A percentile compares a stretch with the other conserved stretches of the same genome.
These are phyloP conservation scores for Trametes gibbosa DNA, from an alignment of 768 basidiomycete species.

Conservation along the genomic window DNA sequence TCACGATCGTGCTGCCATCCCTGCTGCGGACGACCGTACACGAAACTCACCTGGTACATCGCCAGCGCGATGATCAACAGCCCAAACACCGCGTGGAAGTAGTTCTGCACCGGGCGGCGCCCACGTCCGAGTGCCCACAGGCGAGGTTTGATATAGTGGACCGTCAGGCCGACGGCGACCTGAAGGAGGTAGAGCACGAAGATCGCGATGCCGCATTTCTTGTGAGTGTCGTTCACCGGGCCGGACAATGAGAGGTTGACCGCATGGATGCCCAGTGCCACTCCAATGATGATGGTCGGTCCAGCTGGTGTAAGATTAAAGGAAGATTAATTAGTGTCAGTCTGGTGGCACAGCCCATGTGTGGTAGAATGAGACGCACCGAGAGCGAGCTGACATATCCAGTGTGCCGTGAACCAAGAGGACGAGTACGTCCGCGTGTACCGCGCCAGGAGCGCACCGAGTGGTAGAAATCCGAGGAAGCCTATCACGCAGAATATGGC, in stretches of 20 bases:
- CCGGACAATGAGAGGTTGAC: slow-evolving; percentile 30
- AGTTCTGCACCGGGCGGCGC: slow-evolving; percentile 44
- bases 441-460: slow-evolving; percentile 52
- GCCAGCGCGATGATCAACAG: slow-evolving; percentile 52
- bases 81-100: slow-evolving; percentile 45
- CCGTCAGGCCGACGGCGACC: slow-evolving; percentile 42
- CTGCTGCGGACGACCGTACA: not conserved
- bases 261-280: slow-evolving; percentile 41
- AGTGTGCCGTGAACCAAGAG: slow-evolving; percentile 42
- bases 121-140: slow-evolving; percentile 22
- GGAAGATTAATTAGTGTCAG: not conserved
- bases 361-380: slow-evolving; percentile 1
- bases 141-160: slow-evolving; percentile 49
- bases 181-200: slow-evolving; percentile 54
- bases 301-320: slow-evolving; percentile 31
- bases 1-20: not conserved
- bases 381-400: slow-evolving; percentile 46
- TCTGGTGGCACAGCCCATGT: not conserved
- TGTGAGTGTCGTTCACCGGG: slow-evolving; percentile 41
- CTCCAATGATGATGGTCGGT: slow-evolving; percentile 52
- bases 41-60: slow-evolving; percentile 36
- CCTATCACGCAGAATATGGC: slow-evolving; percentile 49
- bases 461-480: slow-evolving; percentile 56
- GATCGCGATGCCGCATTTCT: slow-evolving; percentile 51
- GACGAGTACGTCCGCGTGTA: slow-evolving; percentile 50